Base-by-base conservation (phyloP, 352 stramenopile species). In the Thraustotheca clavata region DNA sequence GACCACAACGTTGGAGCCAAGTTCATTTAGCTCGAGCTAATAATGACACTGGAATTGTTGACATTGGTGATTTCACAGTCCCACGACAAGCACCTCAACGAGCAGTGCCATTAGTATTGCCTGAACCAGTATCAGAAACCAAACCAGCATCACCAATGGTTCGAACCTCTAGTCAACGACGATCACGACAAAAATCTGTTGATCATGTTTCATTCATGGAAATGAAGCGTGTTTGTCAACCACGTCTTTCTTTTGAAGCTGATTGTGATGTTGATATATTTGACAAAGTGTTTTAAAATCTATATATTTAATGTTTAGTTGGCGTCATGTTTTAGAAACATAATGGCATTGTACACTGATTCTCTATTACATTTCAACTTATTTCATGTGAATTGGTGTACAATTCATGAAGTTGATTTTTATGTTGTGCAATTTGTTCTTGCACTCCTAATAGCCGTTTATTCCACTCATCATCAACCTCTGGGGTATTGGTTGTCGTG, bases 241-340 rank as follows among this genome's bases (percentile, higher is more conserved):
- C 43, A 18, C 43, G 43, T 20, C 43, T 52, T 24, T 52, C 43
- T 9, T 52, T 52, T 52, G 43, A 52, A 24, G 43, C 43, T 11
- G 43, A 52, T 7, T 24, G 43, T 11, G 43, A 65, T 33, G 22
- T 65, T 22, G 57, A 65, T 54, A n/a, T 65, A 7, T 43, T 65
- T 18, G 32, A 65, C 39, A 65, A 65, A 26, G 20, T 65, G 9
- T 65, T 65, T 54, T 65, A 54, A 50, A n/a, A 47, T 27, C 2
- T 4, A 9, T 24, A 3, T 1, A 52, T 52, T n/a, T n/a, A n/a
- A n/a, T n/a, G n/a, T n/a, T n/a, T n/a, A n/a, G n/a, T n/a, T n/a
- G n/a, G n/a, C n/a, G n/a, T n/a, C n/a, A n/a, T n/a, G n/a, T n/a
- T n/a, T n/a, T n/a, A n/a, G n/a, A n/a, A n/a, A n/a, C n/a, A n/a